Base-by-base conservation (phyloP, 257 asterid species). In the Nicotiana tomentosiformis region DNA sequence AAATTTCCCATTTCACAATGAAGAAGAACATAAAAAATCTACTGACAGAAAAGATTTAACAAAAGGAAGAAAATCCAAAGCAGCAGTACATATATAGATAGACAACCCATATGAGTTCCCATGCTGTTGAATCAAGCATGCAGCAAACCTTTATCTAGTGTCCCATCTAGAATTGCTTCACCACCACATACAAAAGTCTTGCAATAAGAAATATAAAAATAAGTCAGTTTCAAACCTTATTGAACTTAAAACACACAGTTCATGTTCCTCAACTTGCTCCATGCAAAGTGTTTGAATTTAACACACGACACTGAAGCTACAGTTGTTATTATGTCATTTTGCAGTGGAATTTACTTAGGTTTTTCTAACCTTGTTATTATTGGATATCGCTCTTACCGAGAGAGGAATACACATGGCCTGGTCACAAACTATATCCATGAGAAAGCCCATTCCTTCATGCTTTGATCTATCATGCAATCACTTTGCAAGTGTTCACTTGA, bases 101-200 rank as follows among this genome's bases (percentile, higher is more conserved):
- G 89, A 88, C 97, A 92, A 74, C 88, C 90, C 95, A 92, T 91
- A 93, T 92, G 98, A 88, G 89, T 62, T 83, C 97, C 98, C 97
- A 92, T 91, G 91, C 92, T 87, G 89, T 84, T 82, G 83, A 86
- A 82, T 82, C 88, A 88, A 84, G 85, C 89, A 81, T 87, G 86
- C 87, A 85, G 85, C 83, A 86, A 82, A 46, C 84, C 82, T 80
- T 84, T 81, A 86, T 86, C 85, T 84, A 78, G 82, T 87, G 86
- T 86, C 92, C 94, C 89, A 86, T 88, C 79, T 61, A 86, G 66
- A 82, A 77, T 68, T 84, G 88, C 88, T 87, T 87, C 87, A 88
- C 84, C 89, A 88, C 93, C 93, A 85, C 91, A 89, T 49, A 89
- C 62, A 77, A 65, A 60, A 72, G 81, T 85, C 86, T 77, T 79